A percentile compares a stretch with the other conserved stretches of the same genome.
Evolutionary conservation across 2,329 filamentous ascomycete genomes (phyloP).

Genomic region (Aspergillus unguis): DNA sequence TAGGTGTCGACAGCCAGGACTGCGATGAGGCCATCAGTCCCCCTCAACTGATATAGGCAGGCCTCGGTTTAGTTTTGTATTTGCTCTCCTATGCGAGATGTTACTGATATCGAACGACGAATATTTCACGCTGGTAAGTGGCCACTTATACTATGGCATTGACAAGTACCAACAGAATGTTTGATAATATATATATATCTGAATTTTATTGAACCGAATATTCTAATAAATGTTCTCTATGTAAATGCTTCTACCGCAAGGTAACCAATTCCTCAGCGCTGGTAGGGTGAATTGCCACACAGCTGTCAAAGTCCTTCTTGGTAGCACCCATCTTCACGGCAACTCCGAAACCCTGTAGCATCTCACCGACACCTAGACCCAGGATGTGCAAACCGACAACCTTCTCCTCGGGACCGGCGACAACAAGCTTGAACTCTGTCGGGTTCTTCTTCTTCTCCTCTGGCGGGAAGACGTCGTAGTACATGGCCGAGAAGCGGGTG

Average conservation of each 20-base stretch:
- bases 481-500: slow-evolving; percentile 50
- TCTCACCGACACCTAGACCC: slow-evolving; percentile 54
- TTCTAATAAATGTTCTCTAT: too few relatives aligned
- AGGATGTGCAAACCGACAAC: slow-evolving; percentile 52
- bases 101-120: too few relatives aligned
- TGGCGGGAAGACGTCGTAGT: slow-evolving; percentile 44
- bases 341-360: slow-evolving; percentile 73
- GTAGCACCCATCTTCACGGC: slow-evolving; percentile 77
- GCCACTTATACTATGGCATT: too few relatives aligned
- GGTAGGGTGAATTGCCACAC: slow-evolving; percentile 73
- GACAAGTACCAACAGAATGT: too few relatives aligned
- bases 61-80: too few relatives aligned
- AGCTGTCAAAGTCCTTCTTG: slow-evolving; percentile 72
- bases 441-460: slow-evolving; percentile 51
- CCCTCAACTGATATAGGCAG: too few relatives aligned
- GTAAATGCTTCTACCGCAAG: slow-evolving; percentile 43
- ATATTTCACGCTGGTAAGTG: too few relatives aligned
- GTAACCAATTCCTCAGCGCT: slow-evolving; percentile 70
- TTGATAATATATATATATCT: too few relatives aligned
- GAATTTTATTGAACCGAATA: too few relatives aligned
- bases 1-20: too few relatives aligned
- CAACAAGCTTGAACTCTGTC: slow-evolving; percentile 52
- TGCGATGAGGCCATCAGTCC: too few relatives aligned
- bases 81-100: too few relatives aligned
- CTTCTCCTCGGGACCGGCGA: slow-evolving; percentile 48